Base-by-base conservation (phyloP, 306 rosid species). In the Rosa lucieae region DNA sequence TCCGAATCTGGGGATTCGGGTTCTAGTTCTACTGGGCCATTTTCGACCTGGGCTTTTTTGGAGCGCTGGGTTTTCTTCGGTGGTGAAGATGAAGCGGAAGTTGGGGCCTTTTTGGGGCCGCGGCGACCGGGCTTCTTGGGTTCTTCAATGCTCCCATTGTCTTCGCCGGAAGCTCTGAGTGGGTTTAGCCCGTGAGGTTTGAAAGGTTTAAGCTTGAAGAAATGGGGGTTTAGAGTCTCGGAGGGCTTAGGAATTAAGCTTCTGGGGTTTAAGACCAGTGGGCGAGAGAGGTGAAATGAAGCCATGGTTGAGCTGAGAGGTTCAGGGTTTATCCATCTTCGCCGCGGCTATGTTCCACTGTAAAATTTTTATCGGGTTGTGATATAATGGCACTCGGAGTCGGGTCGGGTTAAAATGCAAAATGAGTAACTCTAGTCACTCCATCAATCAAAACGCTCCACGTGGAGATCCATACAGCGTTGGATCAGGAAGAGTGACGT, bases 81-180 rank as follows among this genome's bases (percentile, higher is more conserved):
- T 8, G 87, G 3, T 46, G 83, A 26, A 35, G 78, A 10, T 13
- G 82, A 21, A 21, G 88, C 10, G 4, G 87, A 52, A 29, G 73
- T 67, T n/a, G 83, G 42, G 1, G 82, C 82, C 81, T 85, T 90
- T 79, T 90, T 95, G 35, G 88, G 82, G 79, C 92, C 96, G 51
- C 94, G 88, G 80, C 91, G 92, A 46, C 85, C 78, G 69, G 90
- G 89, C 13, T 72, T 61, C n/a, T 84, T 81, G 67, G 97, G 56
- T 20, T 90, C 90, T 46, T 90, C 90, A 0, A 74, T 4, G 44
- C 78, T 73, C 44, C 81, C 92, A 72, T 90, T 85, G 32, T 20
- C 77, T 21, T 86, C 91, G 51, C 77, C 87, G 77, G 91, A 80
- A 76, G 89, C 88, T 85, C 77, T 74, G 18, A 85, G 48, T 32